Percentiles rank a stretch among this genome's conserved stretches.
Evolutionary conservation across 2,329 filamentous ascomycete genomes (phyloP).

Genomic region (Xylariaceae sp.): DNA sequence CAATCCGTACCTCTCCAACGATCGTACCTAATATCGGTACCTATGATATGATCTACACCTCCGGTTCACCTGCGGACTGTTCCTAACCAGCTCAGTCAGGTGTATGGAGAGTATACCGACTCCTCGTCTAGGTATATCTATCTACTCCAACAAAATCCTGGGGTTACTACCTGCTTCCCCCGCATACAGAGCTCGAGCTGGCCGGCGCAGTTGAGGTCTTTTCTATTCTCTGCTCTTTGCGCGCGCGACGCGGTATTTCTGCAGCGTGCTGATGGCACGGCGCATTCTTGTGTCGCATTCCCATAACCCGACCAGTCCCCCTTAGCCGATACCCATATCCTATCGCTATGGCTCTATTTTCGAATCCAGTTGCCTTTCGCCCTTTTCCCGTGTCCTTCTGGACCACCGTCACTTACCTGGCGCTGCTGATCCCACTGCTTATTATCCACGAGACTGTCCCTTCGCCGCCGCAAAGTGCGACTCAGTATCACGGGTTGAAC

Average conservation of each 20-base stretch:
- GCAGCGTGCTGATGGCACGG: conserved; percentile 9
- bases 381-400: conserved; percentile 78
- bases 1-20: neutral
- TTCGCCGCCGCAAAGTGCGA: conserved; percentile 50
- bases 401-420: conserved; percentile 69
- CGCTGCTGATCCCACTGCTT: conserved; percentile 66
- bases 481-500: conserved; percentile 61
- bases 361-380: conserved; percentile 68
- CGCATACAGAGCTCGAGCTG: conserved; percentile 8
- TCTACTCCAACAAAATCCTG: conserved; percentile 1
- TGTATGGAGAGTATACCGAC: neutral
- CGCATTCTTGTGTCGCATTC: conserved; percentile 10
- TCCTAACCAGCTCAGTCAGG: neutral
- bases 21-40: too few species aligned
- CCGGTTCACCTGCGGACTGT: neutral
- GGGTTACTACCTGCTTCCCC: conserved; percentile 23
- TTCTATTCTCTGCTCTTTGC: neutral
- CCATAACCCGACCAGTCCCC: conserved; percentile 12
- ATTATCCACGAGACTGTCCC: conserved; percentile 74
- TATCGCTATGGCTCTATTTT: conserved; percentile 25
- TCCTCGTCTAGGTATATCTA: neutral
- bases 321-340: conserved; percentile 8
- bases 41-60: neutral
- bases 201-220: conserved; percentile 16
- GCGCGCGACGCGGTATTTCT: conserved; percentile 5